These are phyloP conservation scores for Candida khao-thaluensis DNA, from an alignment of 805 yeast genomes.

Conservation along the genomic window DNA sequence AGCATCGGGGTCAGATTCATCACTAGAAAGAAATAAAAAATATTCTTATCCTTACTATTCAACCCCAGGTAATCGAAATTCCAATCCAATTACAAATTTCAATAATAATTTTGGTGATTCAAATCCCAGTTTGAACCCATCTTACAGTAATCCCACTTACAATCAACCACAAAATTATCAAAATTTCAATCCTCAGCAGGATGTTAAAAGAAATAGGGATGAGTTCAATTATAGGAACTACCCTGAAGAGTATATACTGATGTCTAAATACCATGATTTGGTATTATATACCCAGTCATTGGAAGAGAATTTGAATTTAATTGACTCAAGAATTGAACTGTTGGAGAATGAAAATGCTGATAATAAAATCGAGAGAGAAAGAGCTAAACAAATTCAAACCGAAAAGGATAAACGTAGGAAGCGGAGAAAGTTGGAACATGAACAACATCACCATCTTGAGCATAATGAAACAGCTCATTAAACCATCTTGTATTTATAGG, in stretches of 20 bases:
- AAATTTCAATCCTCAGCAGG: conserved; percentile 8
- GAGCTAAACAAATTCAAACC: conserved; percentile 15
- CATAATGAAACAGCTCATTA: not conserved
- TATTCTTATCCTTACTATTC: conserved; percentile 3
- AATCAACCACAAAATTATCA: conserved; percentile 1
- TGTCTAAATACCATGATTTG: conserved; percentile 33
- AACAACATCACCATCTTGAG: conserved; percentile 2
- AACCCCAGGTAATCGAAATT: not conserved
- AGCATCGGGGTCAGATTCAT: not conserved
- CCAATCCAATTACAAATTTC: conserved; percentile 2
- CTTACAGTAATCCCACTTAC: not conserved
- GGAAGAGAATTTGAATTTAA: conserved; percentile 26
- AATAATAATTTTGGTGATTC: not conserved
- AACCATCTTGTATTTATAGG: not conserved
- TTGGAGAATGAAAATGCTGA: conserved; percentile 27
- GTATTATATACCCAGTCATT: conserved; percentile 32
- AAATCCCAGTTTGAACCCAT: not conserved
- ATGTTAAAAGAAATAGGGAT: not conserved
- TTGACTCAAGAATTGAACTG: conserved; percentile 26
- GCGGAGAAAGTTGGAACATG: conserved; percentile 4
- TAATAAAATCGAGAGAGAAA: conserved; percentile 15
- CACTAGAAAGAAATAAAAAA: not conserved
- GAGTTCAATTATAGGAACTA: conserved; percentile 4
- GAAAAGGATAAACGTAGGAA: conserved; percentile 10
- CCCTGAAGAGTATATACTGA: conserved; percentile 22